These are phyloP conservation scores for Artemisia annua DNA, from an alignment of 129 eudicot genomes.

Conservation along the genomic window DNA sequence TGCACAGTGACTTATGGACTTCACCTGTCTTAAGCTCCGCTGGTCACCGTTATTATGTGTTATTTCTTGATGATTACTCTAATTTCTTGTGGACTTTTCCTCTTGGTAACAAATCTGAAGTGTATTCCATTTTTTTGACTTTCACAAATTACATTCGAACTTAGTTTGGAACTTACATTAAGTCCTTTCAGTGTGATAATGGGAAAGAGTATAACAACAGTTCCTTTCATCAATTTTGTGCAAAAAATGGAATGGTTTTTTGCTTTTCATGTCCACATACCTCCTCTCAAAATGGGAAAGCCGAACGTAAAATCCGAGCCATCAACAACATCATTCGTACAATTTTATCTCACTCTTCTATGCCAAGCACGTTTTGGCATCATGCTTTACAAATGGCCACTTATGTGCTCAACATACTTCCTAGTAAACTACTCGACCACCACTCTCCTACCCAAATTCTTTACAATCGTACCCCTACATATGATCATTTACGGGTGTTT, in stretches of 20 bases:
- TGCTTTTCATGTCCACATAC: background rate
- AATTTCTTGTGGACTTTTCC: too few species aligned
- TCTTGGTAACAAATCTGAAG: too few species aligned
- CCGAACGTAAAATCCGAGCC: background rate
- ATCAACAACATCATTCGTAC: too few species aligned
- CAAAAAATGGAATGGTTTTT: background rate
- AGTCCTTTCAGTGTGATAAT: background rate
- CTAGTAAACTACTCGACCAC: background rate
- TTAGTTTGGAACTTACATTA: background rate
- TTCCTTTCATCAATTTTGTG: background rate
- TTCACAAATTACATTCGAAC: background rate
- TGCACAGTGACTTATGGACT: background rate
- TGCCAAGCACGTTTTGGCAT: background rate
- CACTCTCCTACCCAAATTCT: background rate
- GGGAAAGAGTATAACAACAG: background rate
- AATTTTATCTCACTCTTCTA: background rate
- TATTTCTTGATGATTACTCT: too few species aligned
- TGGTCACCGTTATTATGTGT: too few species aligned
- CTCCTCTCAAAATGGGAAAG: background rate
- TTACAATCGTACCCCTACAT: background rate
- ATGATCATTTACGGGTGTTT: background rate
- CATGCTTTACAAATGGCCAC: background rate
- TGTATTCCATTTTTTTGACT: too few species aligned
- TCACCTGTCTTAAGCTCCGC: background rate
- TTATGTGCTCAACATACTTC: background rate